phyloP scores from a whole-genome alignment of 345 rosid species.

The Nasturtium officinale region DNA sequence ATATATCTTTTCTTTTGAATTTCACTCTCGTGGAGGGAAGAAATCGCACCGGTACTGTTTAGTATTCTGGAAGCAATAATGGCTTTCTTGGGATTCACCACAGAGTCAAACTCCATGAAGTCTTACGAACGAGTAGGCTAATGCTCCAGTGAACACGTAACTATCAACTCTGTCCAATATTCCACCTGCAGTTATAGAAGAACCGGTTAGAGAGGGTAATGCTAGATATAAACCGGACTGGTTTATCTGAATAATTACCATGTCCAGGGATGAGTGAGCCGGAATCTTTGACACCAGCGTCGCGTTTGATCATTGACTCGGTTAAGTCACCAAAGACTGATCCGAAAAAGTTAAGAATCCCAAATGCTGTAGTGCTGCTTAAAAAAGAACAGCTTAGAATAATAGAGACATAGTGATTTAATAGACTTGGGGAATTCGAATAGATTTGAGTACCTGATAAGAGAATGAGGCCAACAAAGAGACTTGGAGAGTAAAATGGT shows the following conservation, averaged over 20 bases:
- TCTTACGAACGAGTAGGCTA: conserved; percentile 76
- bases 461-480: conserved; percentile 79
- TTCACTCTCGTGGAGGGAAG: neutral
- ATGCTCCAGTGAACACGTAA: conserved; percentile 93
- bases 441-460: conserved; percentile 55
- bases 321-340: conserved; percentile 91
- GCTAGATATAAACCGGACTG: neutral
- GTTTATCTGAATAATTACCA: conserved; percentile 45
- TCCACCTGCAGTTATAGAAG: conserved; percentile 63
- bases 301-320: conserved; percentile 96
- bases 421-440: neutral
- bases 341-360: conserved; percentile 83
- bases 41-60: neutral
- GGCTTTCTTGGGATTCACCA: neutral
- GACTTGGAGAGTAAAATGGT: conserved; percentile 63
- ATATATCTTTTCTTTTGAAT: neutral
- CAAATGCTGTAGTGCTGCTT: conserved; percentile 77
- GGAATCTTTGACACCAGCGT: conserved; percentile 96
- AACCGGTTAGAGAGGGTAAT: neutral
- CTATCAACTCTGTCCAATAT: conserved; percentile 92
- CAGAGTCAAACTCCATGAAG: conserved; percentile 69
- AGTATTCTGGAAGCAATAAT: conserved; percentile 13
- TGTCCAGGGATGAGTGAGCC: conserved; percentile 98
- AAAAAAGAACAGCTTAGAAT: neutral
- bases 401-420: neutral